These are phyloP conservation scores for Ogataea paradorogensis DNA, from an alignment of 805 yeast genomes.

Conservation along the genomic window DNA sequence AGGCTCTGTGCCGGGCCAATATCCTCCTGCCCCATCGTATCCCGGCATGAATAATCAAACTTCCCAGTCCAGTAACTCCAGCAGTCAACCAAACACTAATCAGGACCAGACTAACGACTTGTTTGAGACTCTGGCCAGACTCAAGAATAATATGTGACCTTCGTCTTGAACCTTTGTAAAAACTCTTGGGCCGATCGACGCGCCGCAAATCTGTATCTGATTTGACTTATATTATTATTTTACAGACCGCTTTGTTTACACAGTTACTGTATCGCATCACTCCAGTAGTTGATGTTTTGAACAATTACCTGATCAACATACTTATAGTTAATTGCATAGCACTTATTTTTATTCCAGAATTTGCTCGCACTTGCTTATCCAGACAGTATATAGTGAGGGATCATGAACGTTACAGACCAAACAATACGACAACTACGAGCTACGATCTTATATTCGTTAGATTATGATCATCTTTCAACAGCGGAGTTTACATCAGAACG, in stretches of 20 bases:
- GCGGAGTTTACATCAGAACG: constrained; percentile 90
- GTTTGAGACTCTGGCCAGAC: constrained; percentile 37
- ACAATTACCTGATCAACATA: neutral
- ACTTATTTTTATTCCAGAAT: neutral
- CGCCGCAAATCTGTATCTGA: constrained; percentile 1
- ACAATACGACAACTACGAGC: constrained; percentile 45
- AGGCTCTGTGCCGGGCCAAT: constrained; percentile 19
- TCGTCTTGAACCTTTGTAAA: constrained; percentile 5
- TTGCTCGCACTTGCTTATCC: constrained; percentile 6
- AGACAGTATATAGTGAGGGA: constrained; percentile 1
- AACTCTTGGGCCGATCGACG: constrained; percentile 5
- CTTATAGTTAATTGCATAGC: neutral
- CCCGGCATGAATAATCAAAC: constrained; percentile 13
- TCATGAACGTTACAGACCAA: constrained; percentile 24
- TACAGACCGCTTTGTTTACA: constrained; percentile 15
- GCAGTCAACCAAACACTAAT: constrained; percentile 11
- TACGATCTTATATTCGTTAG: constrained; percentile 65
- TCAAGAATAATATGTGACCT: constrained; percentile 35
- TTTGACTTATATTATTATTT: constrained; percentile 3
- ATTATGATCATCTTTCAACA: constrained; percentile 62
- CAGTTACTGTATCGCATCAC: neutral
- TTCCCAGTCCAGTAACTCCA: constrained; percentile 16
- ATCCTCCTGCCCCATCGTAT: constrained; percentile 19
- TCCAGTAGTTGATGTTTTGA: neutral
- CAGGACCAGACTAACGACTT: constrained; percentile 34